Base-by-base conservation (phyloP, 768 basidiomycete species). In the Mycena vitilis region DNA sequence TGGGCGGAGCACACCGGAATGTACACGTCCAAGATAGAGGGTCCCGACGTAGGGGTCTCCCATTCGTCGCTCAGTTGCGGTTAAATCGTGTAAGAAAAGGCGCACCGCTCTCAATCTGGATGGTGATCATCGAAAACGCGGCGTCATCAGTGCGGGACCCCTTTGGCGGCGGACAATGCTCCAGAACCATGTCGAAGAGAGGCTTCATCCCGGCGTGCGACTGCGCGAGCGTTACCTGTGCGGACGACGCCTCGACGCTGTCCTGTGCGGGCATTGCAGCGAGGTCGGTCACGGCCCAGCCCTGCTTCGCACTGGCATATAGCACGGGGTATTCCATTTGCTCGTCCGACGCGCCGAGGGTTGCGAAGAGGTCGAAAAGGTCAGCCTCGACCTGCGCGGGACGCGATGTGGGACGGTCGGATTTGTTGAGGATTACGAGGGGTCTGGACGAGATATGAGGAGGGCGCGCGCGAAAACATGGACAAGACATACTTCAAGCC, bases 101-200 rank as follows among this genome's bases (percentile, higher is more conserved):
- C 65, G 16, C 30, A 71, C 70, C 84, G 22, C 76, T 80, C 74
- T 85, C 84, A n/a, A 86, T 81, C 68, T 86, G 85, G 15, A 85
- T 81, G 0, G 84, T 85, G 48, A 86, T 77, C 85, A 86, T 86
- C 13, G 84, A 84, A 71, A 85, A 85, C n/a, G 84, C 83, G 10
- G 74, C 72, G 0, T 78, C 49, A 2, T 72, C 16, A 80, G 73
- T 44, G 74, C 74, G n/a, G 81, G 81, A 68, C 82, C 82, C 42
- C 3, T 70, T 69, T 0, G 84, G 84, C 1, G 84, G 66, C 2
- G 82, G 80, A 37, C 84, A 82, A 58, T 85, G 84, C 5, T 80
- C 78, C 68, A 85, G 76, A 68, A 86, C 85, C 71, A 82, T 78
- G 74, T 84, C 77, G 75, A 85, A 84, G 13, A 86, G 76, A 9